A percentile compares a stretch with the other conserved stretches of the same genome.
Evolutionary conservation across 2,329 filamentous ascomycete species (phyloP).

Genomic region (Ceratocystis huliohia): DNA sequence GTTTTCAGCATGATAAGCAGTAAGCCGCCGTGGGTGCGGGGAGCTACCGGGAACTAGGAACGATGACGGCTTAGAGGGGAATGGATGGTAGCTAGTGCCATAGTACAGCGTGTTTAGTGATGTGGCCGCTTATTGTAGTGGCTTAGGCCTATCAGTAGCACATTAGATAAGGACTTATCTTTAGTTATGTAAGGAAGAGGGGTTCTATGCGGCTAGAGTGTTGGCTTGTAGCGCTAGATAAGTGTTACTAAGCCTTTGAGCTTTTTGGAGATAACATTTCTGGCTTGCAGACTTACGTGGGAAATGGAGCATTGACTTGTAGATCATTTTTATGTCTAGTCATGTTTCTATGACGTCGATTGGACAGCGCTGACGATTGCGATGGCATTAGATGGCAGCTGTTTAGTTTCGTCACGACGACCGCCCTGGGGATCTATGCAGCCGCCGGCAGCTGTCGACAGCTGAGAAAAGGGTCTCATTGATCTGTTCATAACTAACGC

Average conservation of each 20-base stretch:
- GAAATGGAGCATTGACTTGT: neutral
- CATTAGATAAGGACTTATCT: conserved; percentile 1
- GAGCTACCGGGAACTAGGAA: neutral
- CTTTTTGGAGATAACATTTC: neutral
- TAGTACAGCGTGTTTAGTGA: neutral
- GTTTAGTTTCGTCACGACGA: neutral
- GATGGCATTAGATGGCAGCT: neutral
- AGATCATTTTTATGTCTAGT: neutral
- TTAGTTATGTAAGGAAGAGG: neutral
- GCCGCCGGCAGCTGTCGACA: neutral
- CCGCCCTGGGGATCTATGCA: neutral
- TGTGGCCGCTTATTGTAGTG: neutral
- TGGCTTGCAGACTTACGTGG: neutral
- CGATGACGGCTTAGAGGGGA: neutral
- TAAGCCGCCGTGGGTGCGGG: neutral
- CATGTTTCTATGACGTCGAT: neutral
- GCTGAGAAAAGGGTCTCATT: neutral
- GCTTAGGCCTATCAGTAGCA: neutral
- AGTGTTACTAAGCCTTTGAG: neutral
- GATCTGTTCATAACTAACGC: neutral
- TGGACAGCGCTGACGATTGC: neutral
- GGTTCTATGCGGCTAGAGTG: neutral
- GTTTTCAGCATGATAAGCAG: neutral
- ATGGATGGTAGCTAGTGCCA: neutral
- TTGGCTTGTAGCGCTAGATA: neutral